Percentiles rank a stretch among this genome's conserved stretches.
Conservation (phyloP, 139 green algal species). For the Astrephomene gubernaculifera region DNA sequence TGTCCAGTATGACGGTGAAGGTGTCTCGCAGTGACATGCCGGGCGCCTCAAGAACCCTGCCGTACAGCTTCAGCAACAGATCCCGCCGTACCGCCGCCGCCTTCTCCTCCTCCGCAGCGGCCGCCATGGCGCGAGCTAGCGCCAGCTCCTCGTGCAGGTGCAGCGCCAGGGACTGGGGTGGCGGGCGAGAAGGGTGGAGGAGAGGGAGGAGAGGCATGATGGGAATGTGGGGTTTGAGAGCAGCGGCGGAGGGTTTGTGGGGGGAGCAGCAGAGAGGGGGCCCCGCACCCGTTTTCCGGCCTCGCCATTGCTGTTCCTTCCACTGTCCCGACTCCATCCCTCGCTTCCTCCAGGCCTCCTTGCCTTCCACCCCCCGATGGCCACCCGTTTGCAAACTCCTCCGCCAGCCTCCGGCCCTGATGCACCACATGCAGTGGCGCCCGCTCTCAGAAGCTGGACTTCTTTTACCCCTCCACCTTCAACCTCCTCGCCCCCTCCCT, state of each 20-base stretch:
- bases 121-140: background rate
- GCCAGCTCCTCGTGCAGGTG: slow-evolving; percentile 39
- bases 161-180: slow-evolving; percentile 5
- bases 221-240: background rate
- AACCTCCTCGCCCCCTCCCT: background rate
- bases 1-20: slow-evolving; percentile 27
- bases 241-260: background rate
- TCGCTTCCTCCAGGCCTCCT: background rate
- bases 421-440: background rate
- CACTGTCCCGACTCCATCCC: background rate
- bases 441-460: background rate
- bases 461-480: background rate
- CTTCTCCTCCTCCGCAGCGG: slow-evolving; percentile 22
- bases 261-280: background rate
- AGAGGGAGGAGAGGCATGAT: background rate
- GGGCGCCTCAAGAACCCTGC: slow-evolving; percentile 32
- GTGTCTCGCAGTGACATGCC: slow-evolving; percentile 34
- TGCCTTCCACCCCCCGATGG: background rate
- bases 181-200: background rate
- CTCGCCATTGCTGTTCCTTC: too few species aligned
- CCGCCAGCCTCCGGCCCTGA: too few species aligned
- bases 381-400: background rate
- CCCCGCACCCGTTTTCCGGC: background rate
- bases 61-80: slow-evolving; percentile 36
- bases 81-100: slow-evolving; percentile 13